Evolutionary conservation across 495 filamentous ascomycete species (phyloP), one percentile per base, ranked within the genome.

Genomic region (Podospora bellae-mahoneyi): DNA sequence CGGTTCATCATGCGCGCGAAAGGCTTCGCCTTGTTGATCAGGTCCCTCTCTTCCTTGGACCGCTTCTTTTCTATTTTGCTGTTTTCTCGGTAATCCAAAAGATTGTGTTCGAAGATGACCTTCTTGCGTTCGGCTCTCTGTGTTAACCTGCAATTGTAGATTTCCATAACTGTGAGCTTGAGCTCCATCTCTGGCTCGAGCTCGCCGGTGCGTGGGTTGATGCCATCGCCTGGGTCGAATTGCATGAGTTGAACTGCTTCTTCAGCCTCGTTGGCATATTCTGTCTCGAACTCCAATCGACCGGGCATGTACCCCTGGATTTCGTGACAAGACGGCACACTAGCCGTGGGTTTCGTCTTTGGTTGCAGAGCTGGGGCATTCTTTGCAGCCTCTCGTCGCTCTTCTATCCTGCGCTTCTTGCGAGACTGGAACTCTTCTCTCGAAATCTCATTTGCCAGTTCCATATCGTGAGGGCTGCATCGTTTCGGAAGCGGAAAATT

Each of bases 231-330:
- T 1, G 95, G 93, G 62, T 97, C 94, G 72, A 99, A 99, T 68
- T 96, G 90, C 91, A 99, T 97, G 66, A 95, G 90, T 76, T 98
- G 95, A 15, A 99, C 96, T 0, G 94, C 94, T 79, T 98, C 96
- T 78, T 99, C 95, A 0, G 96, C 95, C 72, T 98, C 96, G 77
- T 99, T 98, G 73, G 93, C 89, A 77, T 94, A 97, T 73, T 99
- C 95, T 0, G 92, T 96, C 83, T 99, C 95, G 73, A 98, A 99
- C 75, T 99, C 95, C 67, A 99, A 80, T 20, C 95, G 92, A 48
- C 96, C 95, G 2, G 95, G 95, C 95, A 99, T 99, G 78, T 96
- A 99, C 4, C 95, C 95, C 76, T 96, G 91, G 30, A 99, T 94
- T 77, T 99, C 95, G 78, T 99, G 95, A 76, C 96, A 98, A 30